Evolutionary conservation across 163 green algal species (phyloP), one percentile per base, ranked within the genome.

Genomic region (Scenedesmus sp.): DNA sequence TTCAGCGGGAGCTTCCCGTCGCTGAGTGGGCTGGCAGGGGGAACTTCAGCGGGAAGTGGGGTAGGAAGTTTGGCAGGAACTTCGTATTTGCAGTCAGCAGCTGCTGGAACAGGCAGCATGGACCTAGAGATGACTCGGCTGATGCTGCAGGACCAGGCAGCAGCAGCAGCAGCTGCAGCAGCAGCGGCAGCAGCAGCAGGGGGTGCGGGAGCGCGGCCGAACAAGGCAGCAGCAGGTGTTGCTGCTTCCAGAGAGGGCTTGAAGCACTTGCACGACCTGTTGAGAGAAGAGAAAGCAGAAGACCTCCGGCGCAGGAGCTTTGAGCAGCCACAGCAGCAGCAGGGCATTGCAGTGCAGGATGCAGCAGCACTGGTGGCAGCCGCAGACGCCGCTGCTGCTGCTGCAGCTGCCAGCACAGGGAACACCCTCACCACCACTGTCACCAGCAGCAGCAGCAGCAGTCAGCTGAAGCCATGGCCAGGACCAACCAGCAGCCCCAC

Each of bases 111-210:
- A 62, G 26, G 84, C 26, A 81, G 84, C 20, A 59, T 79, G 70
- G 70, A 79, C 70, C 7, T 89, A 10, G 84, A 89, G 62, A 60
- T 89, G 84, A 66, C 84, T 54, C 66, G 57, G 59, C 15, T 77
- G 83, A 34, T 88, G 57, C 54, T 76, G 56, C 56, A 66, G 54
- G 34, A 62, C 4, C n/a, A 70, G 18, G 26, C 62, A 70, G 67
- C 86, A 57, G 86, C 86, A 56, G 54, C 87, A 56, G 70, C 54
- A 76, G 87, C 73, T 55, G 84, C 59, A 79, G 84, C 60, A 77
- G 84, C 59, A 57, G 84, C 60, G 64, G 73, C 74, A 88, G 88
- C 77, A 88, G 88, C 26, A 76, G 88, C 88, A 67, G 60, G 18
- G 23, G 62, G 0, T 56, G 67, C 16, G 55, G 79, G 62, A 18